Evolutionary conservation across 2,329 filamentous ascomycete genomes (phyloP).

Genomic region (Ophiosphaerella herpotricha): DNA sequence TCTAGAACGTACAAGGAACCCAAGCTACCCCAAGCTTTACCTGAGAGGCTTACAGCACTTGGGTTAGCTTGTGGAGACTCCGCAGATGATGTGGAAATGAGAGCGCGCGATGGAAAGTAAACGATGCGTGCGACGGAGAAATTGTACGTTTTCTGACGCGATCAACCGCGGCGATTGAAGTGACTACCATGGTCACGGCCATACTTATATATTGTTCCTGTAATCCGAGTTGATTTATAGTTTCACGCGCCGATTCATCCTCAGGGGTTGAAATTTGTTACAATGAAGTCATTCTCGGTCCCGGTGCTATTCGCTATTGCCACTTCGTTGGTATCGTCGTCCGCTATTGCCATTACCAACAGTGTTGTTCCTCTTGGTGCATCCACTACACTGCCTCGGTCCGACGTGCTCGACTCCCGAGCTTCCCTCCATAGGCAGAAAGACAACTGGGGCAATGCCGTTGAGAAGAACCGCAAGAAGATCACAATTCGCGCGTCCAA

Average conservation of each 20-base stretch:
- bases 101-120: constrained; percentile 1
- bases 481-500: constrained; percentile 59
- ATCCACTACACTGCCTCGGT: constrained; percentile 13
- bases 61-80: constrained; percentile 22
- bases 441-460: constrained; percentile 37
- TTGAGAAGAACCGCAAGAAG: constrained; percentile 48
- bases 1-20: background rate
- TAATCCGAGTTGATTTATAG: background rate
- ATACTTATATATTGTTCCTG: constrained; percentile 1
- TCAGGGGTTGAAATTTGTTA: constrained; percentile 1
- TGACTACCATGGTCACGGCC: background rate
- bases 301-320: constrained; percentile 17
- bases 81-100: constrained; percentile 22
- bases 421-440: constrained; percentile 19
- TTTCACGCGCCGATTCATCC: background rate
- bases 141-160: constrained; percentile 7
- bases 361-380: constrained; percentile 22
- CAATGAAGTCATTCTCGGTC: constrained; percentile 25
- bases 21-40: constrained; percentile 22
- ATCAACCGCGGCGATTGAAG: constrained; percentile 1
- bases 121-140: constrained; percentile 14
- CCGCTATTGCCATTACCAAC: constrained; percentile 15
- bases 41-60: constrained; percentile 16
- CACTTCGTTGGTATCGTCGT: constrained; percentile 17
- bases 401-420: constrained; percentile 1